Evolutionary conservation across 768 basidiomycete species (phyloP), one percentile per base, ranked within the genome.

Genomic region (Psilocybe azurescens): DNA sequence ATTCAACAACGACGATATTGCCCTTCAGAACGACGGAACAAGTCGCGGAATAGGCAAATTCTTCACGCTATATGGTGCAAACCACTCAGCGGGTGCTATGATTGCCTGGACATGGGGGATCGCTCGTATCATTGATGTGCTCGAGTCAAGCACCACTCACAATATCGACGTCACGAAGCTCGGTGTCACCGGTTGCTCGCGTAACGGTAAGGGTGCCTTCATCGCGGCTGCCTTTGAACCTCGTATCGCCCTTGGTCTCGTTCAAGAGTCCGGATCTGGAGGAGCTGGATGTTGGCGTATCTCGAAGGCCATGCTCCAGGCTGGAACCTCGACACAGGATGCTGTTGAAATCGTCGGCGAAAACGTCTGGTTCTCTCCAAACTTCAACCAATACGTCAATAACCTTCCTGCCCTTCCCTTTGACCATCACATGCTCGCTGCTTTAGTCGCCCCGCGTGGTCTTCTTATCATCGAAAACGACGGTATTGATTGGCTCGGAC

Each of bases 61-160:
- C 79, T 88, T 81, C 74, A 77, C 78, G 47, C 77, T 88, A 50
- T 86, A 84, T 71, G 85, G 85, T 9, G 72, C 67, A 24, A 70
- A 65, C 56, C 77, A 78, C 50, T 79, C 78, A 47, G 85, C 86
- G 0, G 74, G 75, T 48, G 83, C 86, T 8, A 82, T 86, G 83
- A 84, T 78, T 16, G 85, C 86, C 2, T 88, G 86, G 86, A 82
- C 82, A 3, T 87, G 86, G 86, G 86, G 83, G 64, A 80, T 86
- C 53, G 77, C 78, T 58, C 83, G 86, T 39, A 79, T 88, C 69
- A 85, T 88, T 70, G 86, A 86, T 68, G 83, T 79, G n/a, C 80
- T 88, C 58, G 83, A 85, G 73, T 70, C 70, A 28, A 83, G 80
- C 0, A 77, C 84, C 3, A 28, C 53, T 36, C 77, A 79, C 6